These are phyloP conservation scores for Bipolaris sorokiniana DNA, from an alignment of 2,329 filamentous ascomycete species.

Conservation along the genomic window DNA sequence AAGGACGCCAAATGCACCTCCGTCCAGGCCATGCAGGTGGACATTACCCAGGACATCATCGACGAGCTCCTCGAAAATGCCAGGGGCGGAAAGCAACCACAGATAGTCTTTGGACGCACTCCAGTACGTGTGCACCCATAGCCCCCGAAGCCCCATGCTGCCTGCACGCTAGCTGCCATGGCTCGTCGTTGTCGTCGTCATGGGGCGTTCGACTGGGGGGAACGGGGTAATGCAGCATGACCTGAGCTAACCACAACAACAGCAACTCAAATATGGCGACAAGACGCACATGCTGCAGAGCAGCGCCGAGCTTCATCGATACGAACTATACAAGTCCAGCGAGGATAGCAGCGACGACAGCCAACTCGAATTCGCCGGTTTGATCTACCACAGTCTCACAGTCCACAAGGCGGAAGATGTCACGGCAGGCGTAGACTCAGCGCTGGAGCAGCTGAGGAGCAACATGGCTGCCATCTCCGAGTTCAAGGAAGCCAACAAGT, in stretches of 20 bases:
- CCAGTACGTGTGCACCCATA: slow-evolving; percentile 44
- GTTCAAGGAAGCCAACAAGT: slow-evolving; percentile 66
- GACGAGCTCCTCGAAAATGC: slow-evolving; percentile 50
- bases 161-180: slow-evolving; percentile 11
- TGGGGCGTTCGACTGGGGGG: slow-evolving; percentile 13
- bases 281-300: slow-evolving; percentile 62
- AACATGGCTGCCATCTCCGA: slow-evolving; percentile 65
- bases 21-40: slow-evolving; percentile 51
- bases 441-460: slow-evolving; percentile 64
- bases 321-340: slow-evolving; percentile 62
- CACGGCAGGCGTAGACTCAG: slow-evolving; percentile 64
- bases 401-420: slow-evolving; percentile 62
- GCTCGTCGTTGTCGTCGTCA: slow-evolving; percentile 11
- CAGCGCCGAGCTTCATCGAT: slow-evolving; percentile 59
- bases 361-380: slow-evolving; percentile 61
- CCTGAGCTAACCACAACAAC: slow-evolving; percentile 40
- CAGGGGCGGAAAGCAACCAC: slow-evolving; percentile 45
- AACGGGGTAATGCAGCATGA: slow-evolving; percentile 23
- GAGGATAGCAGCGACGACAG: slow-evolving; percentile 35
- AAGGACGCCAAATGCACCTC: slow-evolving; percentile 39
- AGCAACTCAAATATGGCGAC: slow-evolving; percentile 64
- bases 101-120: slow-evolving; percentile 49
- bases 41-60: slow-evolving; percentile 50
- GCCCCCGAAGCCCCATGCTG: slow-evolving; percentile 8
- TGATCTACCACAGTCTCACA: slow-evolving; percentile 63